Percentiles rank a stretch among this genome's conserved stretches.
Conservation (phyloP, 345 rosid species). For the Mangifera indica region DNA sequence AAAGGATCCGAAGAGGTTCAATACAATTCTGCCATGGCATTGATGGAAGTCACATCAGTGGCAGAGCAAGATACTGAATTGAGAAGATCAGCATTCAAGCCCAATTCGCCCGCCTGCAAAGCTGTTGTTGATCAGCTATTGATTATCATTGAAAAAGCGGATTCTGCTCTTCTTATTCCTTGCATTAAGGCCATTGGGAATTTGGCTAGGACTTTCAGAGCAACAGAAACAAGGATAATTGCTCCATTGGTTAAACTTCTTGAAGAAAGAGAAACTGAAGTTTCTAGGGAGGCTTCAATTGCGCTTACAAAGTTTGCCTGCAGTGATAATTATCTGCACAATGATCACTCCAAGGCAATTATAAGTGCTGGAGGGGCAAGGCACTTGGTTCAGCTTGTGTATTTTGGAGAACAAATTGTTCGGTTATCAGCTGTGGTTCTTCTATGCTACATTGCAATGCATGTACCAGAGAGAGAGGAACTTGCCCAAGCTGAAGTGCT, state of each 20-base stretch:
- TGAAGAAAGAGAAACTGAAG: constrained; percentile 72
- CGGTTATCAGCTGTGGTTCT: constrained; percentile 59
- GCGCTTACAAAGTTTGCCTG: constrained; percentile 82
- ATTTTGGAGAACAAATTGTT: constrained; percentile 68
- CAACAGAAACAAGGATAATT: constrained; percentile 84
- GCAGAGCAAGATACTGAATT: constrained; percentile 78
- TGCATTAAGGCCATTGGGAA: constrained; percentile 80
- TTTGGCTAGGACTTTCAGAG: constrained; percentile 79
- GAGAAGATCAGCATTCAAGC: constrained; percentile 90
- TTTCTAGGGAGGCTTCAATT: constrained; percentile 61
- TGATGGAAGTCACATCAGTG: constrained; percentile 87
- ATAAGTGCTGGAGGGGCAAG: constrained; percentile 74
- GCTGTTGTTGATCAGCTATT: constrained; percentile 73
- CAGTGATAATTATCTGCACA: constrained; percentile 67
- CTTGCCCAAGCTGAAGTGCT: constrained; percentile 73
- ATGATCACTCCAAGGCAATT: constrained; percentile 79
- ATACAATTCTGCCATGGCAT: constrained; percentile 83
- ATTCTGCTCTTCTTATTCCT: constrained; percentile 67
- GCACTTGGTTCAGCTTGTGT: constrained; percentile 73
- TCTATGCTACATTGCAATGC: constrained; percentile 66
- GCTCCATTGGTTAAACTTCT: constrained; percentile 72
- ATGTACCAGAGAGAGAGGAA: constrained; percentile 88
- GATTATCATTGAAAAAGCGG: constrained; percentile 62
- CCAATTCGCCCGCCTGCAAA: constrained; percentile 85
- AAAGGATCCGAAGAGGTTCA: constrained; percentile 68